Percentiles rank a stretch among this genome's conserved stretches.
Evolutionary conservation across 2,329 filamentous ascomycete species (phyloP).

Genomic region (Fusarium irregulare): DNA sequence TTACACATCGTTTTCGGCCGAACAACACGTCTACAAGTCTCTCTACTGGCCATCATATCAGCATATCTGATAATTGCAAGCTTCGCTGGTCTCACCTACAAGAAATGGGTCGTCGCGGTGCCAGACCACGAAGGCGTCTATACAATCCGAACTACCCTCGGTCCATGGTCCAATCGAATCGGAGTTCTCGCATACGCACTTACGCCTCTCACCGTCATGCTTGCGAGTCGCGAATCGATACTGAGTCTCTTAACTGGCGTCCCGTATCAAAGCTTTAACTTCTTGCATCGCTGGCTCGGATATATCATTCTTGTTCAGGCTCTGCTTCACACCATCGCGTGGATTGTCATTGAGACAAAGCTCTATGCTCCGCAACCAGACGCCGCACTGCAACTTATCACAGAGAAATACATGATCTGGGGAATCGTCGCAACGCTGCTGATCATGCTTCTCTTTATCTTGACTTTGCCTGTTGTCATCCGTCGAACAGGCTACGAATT

Average conservation of each 20-base stretch:
- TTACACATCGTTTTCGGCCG: background rate
- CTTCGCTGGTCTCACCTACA: background rate
- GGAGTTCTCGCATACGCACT: background rate
- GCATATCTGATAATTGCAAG: background rate
- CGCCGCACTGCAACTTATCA: background rate
- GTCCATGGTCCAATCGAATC: background rate
- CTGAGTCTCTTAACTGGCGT: background rate
- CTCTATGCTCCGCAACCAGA: background rate
- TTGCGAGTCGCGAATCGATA: background rate
- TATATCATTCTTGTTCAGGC: background rate
- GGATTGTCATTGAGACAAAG: background rate
- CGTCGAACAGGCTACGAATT: background rate
- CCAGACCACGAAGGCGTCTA: background rate
- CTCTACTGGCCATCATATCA: background rate
- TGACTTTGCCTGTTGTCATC: background rate
- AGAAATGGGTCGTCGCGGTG: background rate
- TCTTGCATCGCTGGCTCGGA: background rate
- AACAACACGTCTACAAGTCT: background rate
- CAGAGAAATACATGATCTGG: background rate
- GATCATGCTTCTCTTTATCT: background rate
- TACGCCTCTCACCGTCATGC: background rate
- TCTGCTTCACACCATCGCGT: background rate
- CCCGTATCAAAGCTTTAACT: background rate
- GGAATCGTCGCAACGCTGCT: background rate
- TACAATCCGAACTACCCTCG: background rate